Conservation (phyloP, 306 rosid genomes). For the Hippophae gyantsensis region DNA sequence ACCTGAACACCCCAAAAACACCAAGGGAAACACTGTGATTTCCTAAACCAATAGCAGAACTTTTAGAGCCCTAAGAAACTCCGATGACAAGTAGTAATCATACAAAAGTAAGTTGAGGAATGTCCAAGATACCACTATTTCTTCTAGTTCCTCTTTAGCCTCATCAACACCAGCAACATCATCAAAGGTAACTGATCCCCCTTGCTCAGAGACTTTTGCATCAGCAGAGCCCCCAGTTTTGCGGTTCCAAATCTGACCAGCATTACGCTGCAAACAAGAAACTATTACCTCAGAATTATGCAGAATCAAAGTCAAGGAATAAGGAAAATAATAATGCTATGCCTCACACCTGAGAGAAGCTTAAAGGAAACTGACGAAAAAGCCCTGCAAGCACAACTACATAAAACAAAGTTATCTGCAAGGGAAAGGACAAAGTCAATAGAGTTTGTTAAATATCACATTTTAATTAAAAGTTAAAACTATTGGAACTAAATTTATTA, state of each 20-base stretch:
- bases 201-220: slow-evolving; percentile 69
- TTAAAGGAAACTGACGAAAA: slow-evolving; percentile 76
- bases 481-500: too few species aligned
- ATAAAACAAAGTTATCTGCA: slow-evolving; percentile 87
- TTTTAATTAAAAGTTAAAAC: too few species aligned
- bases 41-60: slow-evolving; percentile 10
- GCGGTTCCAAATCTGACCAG: slow-evolving; percentile 86
- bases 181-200: slow-evolving; percentile 77
- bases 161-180: slow-evolving; percentile 98
- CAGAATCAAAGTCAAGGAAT: slow-evolving; percentile 6
- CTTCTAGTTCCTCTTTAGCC: slow-evolving; percentile 98
- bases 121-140: slow-evolving; percentile 81
- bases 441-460: background rate
- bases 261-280: slow-evolving; percentile 55
- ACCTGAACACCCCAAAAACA: background rate
- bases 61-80: slow-evolving; percentile 18
- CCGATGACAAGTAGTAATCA: background rate
- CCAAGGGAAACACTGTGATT: background rate
- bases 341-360: slow-evolving; percentile 67
- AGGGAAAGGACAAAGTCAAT: slow-evolving; percentile 24
- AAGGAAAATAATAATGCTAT: slow-evolving; percentile 9
- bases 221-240: slow-evolving; percentile 73
- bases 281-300: slow-evolving; percentile 27
- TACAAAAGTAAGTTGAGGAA: slow-evolving; percentile 14
- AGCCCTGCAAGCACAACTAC: slow-evolving; percentile 81